Evolutionary conservation across 129 eudicot genomes (phyloP), one percentile per base, ranked within the genome.

Genomic region (Chrysanthemum seticuspe): DNA sequence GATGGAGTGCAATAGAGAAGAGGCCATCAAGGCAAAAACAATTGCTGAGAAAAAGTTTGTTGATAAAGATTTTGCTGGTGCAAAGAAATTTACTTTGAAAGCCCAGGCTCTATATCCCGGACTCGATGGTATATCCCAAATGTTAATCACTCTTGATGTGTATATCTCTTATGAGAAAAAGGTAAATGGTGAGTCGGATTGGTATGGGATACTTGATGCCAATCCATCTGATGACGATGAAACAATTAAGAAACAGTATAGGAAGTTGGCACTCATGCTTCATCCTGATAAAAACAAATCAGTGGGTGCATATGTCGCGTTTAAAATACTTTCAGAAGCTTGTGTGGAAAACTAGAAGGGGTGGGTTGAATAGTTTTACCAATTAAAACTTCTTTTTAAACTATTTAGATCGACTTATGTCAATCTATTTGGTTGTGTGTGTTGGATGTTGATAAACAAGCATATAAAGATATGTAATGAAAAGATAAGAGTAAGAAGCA

Each of bases 1-100:
- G 44, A 91, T 91, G 96, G 97, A 91, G 70, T 86, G 93, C 82
- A 91, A 86, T 71, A 88, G 77, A 83, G 97, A 91, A 58, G 97
- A 88, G 84, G 96, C 89, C 8, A 18, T 79, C n/a, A 66, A 83
- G 73, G 87, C 93, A 69, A 91, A 85, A 73, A 51, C 73, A 63
- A 79, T 88, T 63, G 97, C 97, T 3, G 93, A 86, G 75, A 85
- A 69, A 49, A 91, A 85, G 70, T 74, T 86, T 36, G 77, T 52
- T 48, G 84, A 79, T 36, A 81, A 71, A 64, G 93, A 91, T 79
- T 88, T 65, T 77, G 68, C 79, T 53, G 90, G 93, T 63, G 92
- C 97, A 13, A 86, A 82, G 79, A 91, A 85, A 63, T 80, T 84
- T 61, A 84, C 87, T 34, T 8, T 81, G 62, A 88, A 91, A 73